Evolutionary conservation across 2,329 filamentous ascomycete species (phyloP).

Genomic region (Trichoderma cornu-damae): DNA sequence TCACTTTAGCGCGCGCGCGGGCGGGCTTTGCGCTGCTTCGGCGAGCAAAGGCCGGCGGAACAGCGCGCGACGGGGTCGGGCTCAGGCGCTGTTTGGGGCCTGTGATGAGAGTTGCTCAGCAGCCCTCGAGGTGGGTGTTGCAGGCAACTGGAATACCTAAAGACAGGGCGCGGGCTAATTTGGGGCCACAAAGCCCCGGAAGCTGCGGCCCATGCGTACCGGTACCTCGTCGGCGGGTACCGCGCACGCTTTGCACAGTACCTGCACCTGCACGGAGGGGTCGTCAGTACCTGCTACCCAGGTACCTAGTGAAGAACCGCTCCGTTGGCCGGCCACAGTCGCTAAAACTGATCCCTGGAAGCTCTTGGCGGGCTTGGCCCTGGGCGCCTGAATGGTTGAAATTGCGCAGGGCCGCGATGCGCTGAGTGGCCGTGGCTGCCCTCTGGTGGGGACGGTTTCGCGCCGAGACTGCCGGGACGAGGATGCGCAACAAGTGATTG

Average conservation of each 20-base stretch:
- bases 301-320: not conserved
- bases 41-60: not conserved
- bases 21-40: slow-evolving; percentile 7
- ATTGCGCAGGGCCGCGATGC: slow-evolving; percentile 14
- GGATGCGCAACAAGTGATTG: slow-evolving; percentile 12
- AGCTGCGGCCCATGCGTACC: slow-evolving; percentile 27
- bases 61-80: not conserved
- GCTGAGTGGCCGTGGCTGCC: slow-evolving; percentile 16
- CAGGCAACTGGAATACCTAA: not conserved
- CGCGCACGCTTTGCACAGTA: too few species aligned
- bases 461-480: slow-evolving; percentile 14
- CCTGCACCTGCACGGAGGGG: too few species aligned
- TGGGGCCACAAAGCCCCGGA: slow-evolving; percentile 23
- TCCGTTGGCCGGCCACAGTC: slow-evolving; percentile 22
- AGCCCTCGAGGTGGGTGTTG: too few species aligned
- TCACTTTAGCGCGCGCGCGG: slow-evolving; percentile 1
- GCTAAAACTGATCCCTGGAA: slow-evolving; percentile 17
- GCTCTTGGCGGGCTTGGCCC: slow-evolving; percentile 10
- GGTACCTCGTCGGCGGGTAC: slow-evolving; percentile 20
- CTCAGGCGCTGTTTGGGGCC: slow-evolving; percentile 11
- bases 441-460: slow-evolving; percentile 5
- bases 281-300: too few species aligned
- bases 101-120: too few species aligned
- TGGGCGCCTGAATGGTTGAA: slow-evolving; percentile 19
- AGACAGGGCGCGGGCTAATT: slow-evolving; percentile 1